phyloP scores from a whole-genome alignment of 1,284 basidiomycete genomes.

The Bjerkandera adusta region DNA sequence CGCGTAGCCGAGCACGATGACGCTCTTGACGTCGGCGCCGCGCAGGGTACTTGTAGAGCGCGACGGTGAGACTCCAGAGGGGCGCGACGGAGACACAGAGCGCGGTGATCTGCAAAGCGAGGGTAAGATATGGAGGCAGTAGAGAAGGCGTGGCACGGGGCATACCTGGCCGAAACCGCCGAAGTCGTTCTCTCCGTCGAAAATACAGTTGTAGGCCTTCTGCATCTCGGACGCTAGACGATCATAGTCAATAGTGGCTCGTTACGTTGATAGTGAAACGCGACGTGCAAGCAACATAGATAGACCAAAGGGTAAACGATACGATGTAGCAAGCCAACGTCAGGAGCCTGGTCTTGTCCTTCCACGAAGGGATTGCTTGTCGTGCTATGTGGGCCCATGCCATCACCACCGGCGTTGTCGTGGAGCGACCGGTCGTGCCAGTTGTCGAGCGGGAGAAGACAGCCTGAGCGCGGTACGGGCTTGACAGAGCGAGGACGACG shows the following conservation, averaged over 20 bases:
- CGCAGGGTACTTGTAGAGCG: neutral
- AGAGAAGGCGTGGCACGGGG: neutral
- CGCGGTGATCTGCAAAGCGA: slow-evolving; percentile 22
- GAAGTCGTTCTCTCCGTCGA: slow-evolving; percentile 23
- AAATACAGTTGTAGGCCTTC: slow-evolving; percentile 22
- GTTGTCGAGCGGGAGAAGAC: slow-evolving; percentile 13
- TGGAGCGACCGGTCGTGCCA: slow-evolving; percentile 3
- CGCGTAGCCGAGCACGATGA: too few species aligned
- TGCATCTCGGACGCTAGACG: slow-evolving; percentile 23
- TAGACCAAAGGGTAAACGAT: slow-evolving; percentile 19
- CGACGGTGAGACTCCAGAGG: neutral
- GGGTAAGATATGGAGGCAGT: neutral
- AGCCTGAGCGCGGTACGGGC: slow-evolving; percentile 18
- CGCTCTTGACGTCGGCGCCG: neutral
- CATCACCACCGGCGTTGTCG: slow-evolving; percentile 6
- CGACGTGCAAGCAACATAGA: slow-evolving; percentile 23
- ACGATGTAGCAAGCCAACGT: slow-evolving; percentile 22
- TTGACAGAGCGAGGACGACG: slow-evolving; percentile 23
- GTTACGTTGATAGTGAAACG: neutral
- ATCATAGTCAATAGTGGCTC: neutral
- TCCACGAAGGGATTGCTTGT: slow-evolving; percentile 13
- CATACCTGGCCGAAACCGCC: slow-evolving; percentile 26
- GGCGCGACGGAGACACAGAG: slow-evolving; percentile 12
- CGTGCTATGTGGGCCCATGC: slow-evolving; percentile 7
- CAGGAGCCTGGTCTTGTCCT: slow-evolving; percentile 13